Evolutionary conservation across 192 early-diverging fungal genomes (phyloP).

Genomic region (Pilobolus umbonatus): DNA sequence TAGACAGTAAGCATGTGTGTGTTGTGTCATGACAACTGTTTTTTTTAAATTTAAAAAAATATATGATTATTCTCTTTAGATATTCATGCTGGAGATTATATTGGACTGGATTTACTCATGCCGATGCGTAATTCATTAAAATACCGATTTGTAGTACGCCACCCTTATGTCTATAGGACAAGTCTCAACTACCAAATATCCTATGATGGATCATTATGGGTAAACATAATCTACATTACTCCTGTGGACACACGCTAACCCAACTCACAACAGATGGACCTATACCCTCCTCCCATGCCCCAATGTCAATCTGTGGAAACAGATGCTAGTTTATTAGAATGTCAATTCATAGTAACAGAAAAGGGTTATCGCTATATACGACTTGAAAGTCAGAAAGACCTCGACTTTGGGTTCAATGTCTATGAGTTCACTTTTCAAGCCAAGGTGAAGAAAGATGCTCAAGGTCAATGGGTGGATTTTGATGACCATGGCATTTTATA

Average conservation of each 20-base stretch:
- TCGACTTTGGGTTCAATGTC: constrained; percentile 28
- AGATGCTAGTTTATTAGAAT: constrained; percentile 15
- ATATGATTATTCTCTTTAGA: constrained; percentile 24
- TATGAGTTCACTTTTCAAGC: constrained; percentile 39
- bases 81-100: constrained; percentile 45
- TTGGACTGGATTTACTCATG: constrained; percentile 52
- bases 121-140: constrained; percentile 32
- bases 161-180: constrained; percentile 26
- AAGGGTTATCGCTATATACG: constrained; percentile 42
- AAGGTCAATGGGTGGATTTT: constrained; percentile 26
- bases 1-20: constrained; percentile 20
- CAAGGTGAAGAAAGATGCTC: constrained; percentile 18
- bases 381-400: constrained; percentile 22
- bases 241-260: neutral
- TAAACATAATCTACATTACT: neutral
- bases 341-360: constrained; percentile 26
- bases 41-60: neutral
- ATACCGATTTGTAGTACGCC: constrained; percentile 26
- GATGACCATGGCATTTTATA: constrained; percentile 21
- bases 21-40: neutral
- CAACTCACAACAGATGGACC: neutral
- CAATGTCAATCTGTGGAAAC: constrained; percentile 2
- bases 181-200: constrained; percentile 29
- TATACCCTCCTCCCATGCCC: constrained; percentile 4
- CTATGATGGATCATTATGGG: constrained; percentile 37